Evolutionary conservation across 2,329 filamentous ascomycete species (phyloP), one percentile per base, ranked within the genome.

Genomic region (Xylariaceae sp.): DNA sequence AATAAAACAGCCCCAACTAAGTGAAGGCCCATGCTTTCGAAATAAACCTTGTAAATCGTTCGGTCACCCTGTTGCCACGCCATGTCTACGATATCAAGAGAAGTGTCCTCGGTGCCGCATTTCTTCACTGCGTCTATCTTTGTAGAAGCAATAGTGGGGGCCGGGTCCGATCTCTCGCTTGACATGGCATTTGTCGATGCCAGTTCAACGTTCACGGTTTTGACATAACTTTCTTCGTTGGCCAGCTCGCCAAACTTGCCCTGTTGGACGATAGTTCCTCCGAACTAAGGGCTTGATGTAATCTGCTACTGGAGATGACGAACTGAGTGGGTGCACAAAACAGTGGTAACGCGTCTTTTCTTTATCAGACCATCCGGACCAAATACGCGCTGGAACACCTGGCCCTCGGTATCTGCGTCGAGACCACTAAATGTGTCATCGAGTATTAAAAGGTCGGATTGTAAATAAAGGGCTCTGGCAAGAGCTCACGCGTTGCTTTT

Each of bases 221-320:
- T 50, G 13, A 64, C 48, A 42, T 65, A 64, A 13, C 58, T 59
- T 16, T 59, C 42, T 6, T 63, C 57, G 6, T 60, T 50, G 42
- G 70, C 60, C 1, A 78, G 66, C 5, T 71, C 58, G 11, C 62
- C 48, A 40, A 74, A 78, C 0, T 60, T 65, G 3, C 72, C 71
- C 56, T 80, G 71, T 38, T 80, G 75, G 0, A 73, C 62, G 1
- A 80, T 58, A 3, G 55, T 66, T 0, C 75, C 74, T 2, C 0
- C 58, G 34, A 0, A 69, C 69, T 0, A 82, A 68, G 0, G 72
- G 74, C 36, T 81, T 71, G 6, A 81, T 72, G 36, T 77, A 72
- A 42, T 77, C 70, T 2, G 75, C 73, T 65, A 61, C 0, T 73
- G 70, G 0, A 78, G 57, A 52, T 70, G 67, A 1, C 65, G 59